A percentile compares a stretch with the other conserved stretches of the same genome.
Evolutionary conservation across 2,329 filamentous ascomycete genomes (phyloP).

Genomic region (Fusarium liriodendri): DNA sequence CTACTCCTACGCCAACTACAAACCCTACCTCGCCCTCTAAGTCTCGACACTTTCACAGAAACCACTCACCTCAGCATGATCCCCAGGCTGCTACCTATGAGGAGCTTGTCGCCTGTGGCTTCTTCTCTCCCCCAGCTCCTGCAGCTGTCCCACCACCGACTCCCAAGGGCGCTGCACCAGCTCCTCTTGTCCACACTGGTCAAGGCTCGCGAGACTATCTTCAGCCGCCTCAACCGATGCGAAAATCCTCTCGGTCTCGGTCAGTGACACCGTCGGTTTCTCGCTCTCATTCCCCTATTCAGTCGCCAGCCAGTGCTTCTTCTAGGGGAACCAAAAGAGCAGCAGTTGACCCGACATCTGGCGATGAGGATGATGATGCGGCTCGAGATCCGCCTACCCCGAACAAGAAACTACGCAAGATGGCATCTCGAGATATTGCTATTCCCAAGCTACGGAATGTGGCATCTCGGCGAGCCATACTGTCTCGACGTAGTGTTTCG

Average conservation of each 20-base stretch:
- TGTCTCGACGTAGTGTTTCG: constrained; percentile 45
- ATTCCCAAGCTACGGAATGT: constrained; percentile 48
- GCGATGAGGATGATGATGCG: constrained; percentile 47
- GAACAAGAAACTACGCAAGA: constrained; percentile 66
- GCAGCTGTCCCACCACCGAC: constrained; percentile 26
- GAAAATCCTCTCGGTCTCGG: constrained; percentile 31
- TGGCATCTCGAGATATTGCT: constrained; percentile 57
- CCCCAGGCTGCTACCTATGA: constrained; percentile 40
- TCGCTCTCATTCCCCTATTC: constrained; percentile 38
- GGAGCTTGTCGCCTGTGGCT: constrained; percentile 41
- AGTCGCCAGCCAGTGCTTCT: constrained; percentile 49
- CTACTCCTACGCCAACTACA: constrained; percentile 18
- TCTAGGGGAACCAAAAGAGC: constrained; percentile 64
- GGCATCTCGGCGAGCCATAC: constrained; percentile 39
- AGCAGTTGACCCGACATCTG: constrained; percentile 50
- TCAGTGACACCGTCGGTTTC: constrained; percentile 37
- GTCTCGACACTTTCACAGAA: constrained; percentile 18
- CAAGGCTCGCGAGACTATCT: constrained; percentile 30
- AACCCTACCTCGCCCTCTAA: constrained; percentile 28
- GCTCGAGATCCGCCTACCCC: constrained; percentile 42
- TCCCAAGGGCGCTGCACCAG: constrained; percentile 33
- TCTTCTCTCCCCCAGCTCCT: constrained; percentile 39
- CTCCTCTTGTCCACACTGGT: constrained; percentile 29
- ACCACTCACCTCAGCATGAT: constrained; percentile 14
- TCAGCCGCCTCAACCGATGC: constrained; percentile 34